Conservation (phyloP, 2,329 filamentous ascomycete species). For the Talaromyces sp. region DNA sequence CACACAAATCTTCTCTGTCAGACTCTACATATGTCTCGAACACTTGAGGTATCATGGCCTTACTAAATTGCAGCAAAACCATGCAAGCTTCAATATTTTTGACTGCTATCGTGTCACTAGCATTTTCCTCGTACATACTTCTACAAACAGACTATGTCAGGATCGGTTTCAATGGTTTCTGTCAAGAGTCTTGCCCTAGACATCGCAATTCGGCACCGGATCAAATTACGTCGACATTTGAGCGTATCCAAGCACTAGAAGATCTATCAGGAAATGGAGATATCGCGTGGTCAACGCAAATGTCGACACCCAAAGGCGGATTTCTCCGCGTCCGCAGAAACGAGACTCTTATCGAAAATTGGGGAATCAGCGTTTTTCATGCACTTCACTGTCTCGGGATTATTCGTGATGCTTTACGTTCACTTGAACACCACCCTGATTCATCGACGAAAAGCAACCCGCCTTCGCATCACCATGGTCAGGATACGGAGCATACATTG, state of each 20-base stretch:
- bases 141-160: background rate
- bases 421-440: background rate
- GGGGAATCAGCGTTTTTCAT: background rate
- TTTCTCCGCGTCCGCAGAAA: background rate
- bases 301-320: background rate
- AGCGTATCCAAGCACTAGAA: background rate
- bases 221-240: background rate
- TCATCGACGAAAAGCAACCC: background rate
- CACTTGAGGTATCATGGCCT: background rate
- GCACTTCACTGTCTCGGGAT: background rate
- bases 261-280: background rate
- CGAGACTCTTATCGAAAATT: background rate
- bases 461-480: background rate
- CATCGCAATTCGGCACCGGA: background rate
- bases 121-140: background rate
- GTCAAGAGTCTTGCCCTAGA: background rate
- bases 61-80: background rate
- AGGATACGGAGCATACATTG: background rate
- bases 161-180: background rate
- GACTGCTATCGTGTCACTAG: background rate
- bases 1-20: no score
- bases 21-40: no score
- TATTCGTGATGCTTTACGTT: background rate
- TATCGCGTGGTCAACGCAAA: background rate
- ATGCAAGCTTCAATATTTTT: background rate